These are phyloP conservation scores for Colletotrichum chrysophilum DNA, from an alignment of 2,329 filamentous ascomycete genomes.

Conservation along the genomic window DNA sequence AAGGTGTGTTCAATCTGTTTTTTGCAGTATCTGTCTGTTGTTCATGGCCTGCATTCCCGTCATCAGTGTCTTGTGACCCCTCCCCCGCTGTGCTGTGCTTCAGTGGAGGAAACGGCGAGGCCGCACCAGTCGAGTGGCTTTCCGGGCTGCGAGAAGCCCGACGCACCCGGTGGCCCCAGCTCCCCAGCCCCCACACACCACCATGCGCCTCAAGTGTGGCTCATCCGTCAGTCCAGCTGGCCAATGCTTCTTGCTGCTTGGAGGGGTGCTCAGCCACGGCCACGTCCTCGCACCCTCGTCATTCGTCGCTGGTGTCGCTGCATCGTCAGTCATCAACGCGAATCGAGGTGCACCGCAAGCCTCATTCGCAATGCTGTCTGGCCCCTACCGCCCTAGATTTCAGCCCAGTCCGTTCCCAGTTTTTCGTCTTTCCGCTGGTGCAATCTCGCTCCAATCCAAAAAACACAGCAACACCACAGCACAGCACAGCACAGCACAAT, in stretches of 20 bases:
- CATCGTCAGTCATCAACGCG: not conserved
- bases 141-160: not conserved
- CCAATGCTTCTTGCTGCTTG: not conserved
- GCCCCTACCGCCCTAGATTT: not conserved
- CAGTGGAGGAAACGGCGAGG: not conserved
- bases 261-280: constrained; percentile 8
- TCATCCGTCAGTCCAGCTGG: not conserved
- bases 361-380: not conserved
- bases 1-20: not conserved
- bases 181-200: not conserved
- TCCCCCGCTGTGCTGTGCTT: not conserved
- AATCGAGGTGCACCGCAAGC: not conserved
- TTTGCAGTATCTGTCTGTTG: not conserved
- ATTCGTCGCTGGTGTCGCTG: not conserved
- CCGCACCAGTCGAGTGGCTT: not conserved
- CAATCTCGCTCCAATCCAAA: not conserved
- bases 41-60: not conserved
- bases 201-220: constrained; percentile 7
- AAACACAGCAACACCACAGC: not conserved
- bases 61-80: not conserved
- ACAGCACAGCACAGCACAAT: not conserved
- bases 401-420: not conserved
- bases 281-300: not conserved
- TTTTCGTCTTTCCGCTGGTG: not conserved
- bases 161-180: not conserved